Evolutionary conservation across 2,329 filamentous ascomycete species (phyloP), one percentile per base, ranked within the genome.

Genomic region (Cordyceps javanica): DNA sequence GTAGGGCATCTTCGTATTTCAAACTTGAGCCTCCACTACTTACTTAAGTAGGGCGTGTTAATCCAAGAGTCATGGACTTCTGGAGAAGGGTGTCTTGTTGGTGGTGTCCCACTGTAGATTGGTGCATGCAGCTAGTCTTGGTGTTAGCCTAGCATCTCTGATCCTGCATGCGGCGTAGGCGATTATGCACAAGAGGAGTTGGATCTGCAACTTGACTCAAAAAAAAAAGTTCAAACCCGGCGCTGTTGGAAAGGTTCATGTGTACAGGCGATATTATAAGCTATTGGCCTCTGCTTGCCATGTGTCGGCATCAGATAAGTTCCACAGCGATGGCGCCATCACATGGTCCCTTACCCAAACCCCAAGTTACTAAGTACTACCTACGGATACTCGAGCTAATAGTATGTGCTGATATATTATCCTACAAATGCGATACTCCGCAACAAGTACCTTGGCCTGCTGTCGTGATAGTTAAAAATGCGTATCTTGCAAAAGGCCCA

Each of bases 141-240:
- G n/a, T 41, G 36, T 14, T 21, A 41, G 36, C 49, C 49, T 41
- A 10, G 13, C 51, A 54, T 54, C 28, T 54, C 39, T 54, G 51
- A 54, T 45, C 51, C 51, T 34, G 51, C 51, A 44, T 54, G 51
- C 39, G 51, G 38, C 21, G 51, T 28, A 34, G n/a, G 8, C 28
- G 26, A 54, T 36, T 16, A 44, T 54, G 38, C 51, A 42, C 39
- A 44, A 44, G 16, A 44, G 21, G 21, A 19, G 32, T 28, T 42
- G 5, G 26, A 54, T 54, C 51, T 44, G 19, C 38, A 14, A 10
- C 8, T 26, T 26, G 5, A 19, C n/a, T 48, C 45, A n/a, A 48
- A 19, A 6, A 32, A 6, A 32, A 32, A 32, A 6, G 11, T 7
- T 36, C 7, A 8, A 36, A 36, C 34, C n/a, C n/a, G n/a, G n/a